phyloP scores from a whole-genome alignment of 345 rosid genomes.

The Dipteronia dyeriana region DNA sequence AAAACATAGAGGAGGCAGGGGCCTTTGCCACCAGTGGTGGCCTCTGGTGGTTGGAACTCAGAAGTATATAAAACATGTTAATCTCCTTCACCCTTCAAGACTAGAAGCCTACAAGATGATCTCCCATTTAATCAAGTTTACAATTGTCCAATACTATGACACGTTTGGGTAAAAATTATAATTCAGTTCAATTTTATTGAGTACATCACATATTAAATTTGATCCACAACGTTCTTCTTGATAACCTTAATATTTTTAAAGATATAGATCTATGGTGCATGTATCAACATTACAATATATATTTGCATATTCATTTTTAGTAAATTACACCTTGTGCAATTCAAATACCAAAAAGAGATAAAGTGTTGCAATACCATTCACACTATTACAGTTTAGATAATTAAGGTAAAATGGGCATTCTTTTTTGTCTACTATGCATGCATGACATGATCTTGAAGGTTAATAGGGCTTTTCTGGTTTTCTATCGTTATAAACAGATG shows the following conservation, averaged over 20 bases:
- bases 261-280: no score
- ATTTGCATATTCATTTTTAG: background rate
- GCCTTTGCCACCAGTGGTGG: no score
- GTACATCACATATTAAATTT: background rate
- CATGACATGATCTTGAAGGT: background rate
- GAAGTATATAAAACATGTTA: background rate
- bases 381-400: background rate
- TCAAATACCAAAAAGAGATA: background rate
- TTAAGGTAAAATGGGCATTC: background rate
- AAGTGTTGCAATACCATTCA: constrained; percentile 1
- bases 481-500: background rate
- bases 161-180: background rate
- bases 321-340: background rate
- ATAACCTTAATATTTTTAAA: no score
- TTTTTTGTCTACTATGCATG: background rate
- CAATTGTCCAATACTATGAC: background rate
- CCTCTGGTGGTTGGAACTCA: background rate
- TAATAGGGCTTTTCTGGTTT: background rate
- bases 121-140: background rate
- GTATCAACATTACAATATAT: no score
- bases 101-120: background rate
- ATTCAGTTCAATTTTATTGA: background rate
- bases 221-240: no score
- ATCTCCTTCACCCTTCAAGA: background rate
- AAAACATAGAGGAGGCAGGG: no score